These are phyloP conservation scores for Xylaria sp. DNA, from an alignment of 2,329 filamentous ascomycete species.

Conservation along the genomic window DNA sequence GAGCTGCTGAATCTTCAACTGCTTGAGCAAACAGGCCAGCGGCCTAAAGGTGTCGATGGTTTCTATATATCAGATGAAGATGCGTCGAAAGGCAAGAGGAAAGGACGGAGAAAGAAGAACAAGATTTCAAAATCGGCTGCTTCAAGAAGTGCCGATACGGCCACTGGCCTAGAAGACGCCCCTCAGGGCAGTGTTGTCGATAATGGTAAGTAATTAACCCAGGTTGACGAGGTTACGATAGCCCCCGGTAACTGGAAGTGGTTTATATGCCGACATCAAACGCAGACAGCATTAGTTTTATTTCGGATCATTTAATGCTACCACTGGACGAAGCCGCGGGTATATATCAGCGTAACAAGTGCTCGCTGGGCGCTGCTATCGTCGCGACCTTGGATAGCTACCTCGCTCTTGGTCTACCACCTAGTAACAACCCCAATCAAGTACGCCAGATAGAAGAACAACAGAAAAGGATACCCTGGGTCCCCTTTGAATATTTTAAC, in stretches of 20 bases:
- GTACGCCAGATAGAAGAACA: conserved; percentile 51
- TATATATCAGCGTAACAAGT: conserved; percentile 55
- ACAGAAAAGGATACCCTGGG: conserved; percentile 54
- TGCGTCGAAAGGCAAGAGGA: conserved; percentile 53
- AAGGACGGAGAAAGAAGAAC: conserved; percentile 50
- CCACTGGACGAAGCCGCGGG: conserved; percentile 55
- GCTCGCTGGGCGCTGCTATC: conserved; percentile 56
- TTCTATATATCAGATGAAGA: conserved; percentile 72
- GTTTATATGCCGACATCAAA: conserved; percentile 30
- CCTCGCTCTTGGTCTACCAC: conserved; percentile 53
- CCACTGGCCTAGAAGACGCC: conserved; percentile 30
- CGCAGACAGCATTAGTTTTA: conserved; percentile 56
- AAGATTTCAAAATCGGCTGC: conserved; percentile 40
- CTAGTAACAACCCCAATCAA: conserved; percentile 49
- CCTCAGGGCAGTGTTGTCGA: conserved; percentile 30
- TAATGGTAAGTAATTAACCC: conserved; percentile 39
- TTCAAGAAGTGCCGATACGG: conserved; percentile 22
- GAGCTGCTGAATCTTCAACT: conserved; percentile 83
- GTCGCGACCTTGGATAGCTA: conserved; percentile 58
- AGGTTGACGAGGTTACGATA: background rate
- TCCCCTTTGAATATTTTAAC: conserved; percentile 58
- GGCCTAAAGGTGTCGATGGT: conserved; percentile 81
- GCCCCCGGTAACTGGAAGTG: background rate
- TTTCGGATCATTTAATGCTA: conserved; percentile 58
- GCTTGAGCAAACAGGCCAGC: conserved; percentile 73